Base-by-base conservation (phyloP, 805 yeast genomes). In the Wickerhamiella lipophila region DNA sequence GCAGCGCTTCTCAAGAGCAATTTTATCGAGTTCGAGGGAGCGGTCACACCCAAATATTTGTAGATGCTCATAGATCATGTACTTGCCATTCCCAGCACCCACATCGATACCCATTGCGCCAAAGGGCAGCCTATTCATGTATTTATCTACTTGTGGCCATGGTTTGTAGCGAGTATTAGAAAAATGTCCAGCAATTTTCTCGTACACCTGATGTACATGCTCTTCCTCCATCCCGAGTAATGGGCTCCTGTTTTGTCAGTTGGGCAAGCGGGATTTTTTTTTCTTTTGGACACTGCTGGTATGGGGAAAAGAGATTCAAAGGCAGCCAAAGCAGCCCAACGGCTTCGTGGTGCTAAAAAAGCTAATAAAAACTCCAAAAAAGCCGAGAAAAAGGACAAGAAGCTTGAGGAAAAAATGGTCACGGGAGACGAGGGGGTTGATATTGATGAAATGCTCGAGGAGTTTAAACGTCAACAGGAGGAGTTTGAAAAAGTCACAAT, bases 71-170 rank as follows among this genome's bases (percentile, higher is more conserved):
- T 89, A 88, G 1, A 74, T 74, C 36, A 89, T 63, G 61, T 92
- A 92, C 61, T 92, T 92, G 2, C 98, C 98, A 62, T 92, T 92
- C 2, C 98, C 98, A 64, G 97, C 89, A 0, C 98, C 98, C 18
- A 89, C 85, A 66, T 92, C 98, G 25, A 87, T 70, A 1, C 98
- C 98, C 0, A 89, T 53, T 1, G 80, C 66, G 39, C 85, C 81
- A 5, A 67, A 66, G 0, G 61, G 51, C 56, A 76, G 74, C 1
- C 64, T 56, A 9, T 56, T 60, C 41, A 92, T 65, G 60, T 82
- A 92, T 52, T 71, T 64, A 46, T 83, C 84, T 22, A 92, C 98
- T 18, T 87, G 78, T 6, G 97, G 97, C 98, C 98, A 92, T 23
- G 97, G 96, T 68, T 83, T 89, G 66, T 88, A 92, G 43, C 98